Evolutionary conservation across 2,329 filamentous ascomycete species (phyloP).

Genomic region (Chrysosporium queenslandicum): DNA sequence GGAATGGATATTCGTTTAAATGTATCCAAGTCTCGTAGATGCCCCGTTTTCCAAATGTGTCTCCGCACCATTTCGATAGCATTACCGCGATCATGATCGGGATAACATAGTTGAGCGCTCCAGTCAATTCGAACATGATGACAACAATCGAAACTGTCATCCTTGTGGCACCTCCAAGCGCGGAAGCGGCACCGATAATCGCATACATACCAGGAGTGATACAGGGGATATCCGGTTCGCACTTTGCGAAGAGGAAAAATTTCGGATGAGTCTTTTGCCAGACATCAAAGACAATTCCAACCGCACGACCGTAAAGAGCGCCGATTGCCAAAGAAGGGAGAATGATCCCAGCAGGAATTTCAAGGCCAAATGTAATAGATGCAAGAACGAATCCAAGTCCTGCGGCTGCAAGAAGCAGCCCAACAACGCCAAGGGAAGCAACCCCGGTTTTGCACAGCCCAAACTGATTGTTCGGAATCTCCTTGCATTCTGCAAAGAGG

Average conservation of each 20-base stretch:
- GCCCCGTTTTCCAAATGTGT: constrained; percentile 81
- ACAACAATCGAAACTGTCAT: constrained; percentile 98
- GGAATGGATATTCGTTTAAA: constrained; percentile 87
- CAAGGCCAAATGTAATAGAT: constrained; percentile 80
- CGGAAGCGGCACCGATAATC: constrained; percentile 87
- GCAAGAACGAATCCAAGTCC: constrained; percentile 76
- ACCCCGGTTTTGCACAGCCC: constrained; percentile 82
- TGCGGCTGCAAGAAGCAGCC: constrained; percentile 72
- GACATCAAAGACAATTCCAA: constrained; percentile 82
- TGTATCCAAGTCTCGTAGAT: constrained; percentile 99
- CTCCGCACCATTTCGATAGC: constrained; percentile 96
- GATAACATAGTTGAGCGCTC: constrained; percentile 87
- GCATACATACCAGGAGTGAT: constrained; percentile 93
- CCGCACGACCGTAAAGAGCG: constrained; percentile 74
- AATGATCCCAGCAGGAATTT: constrained; percentile 91
- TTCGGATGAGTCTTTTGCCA: constrained; percentile 68
- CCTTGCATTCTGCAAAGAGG: constrained; percentile 82
- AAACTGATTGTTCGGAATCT: constrained; percentile 72
- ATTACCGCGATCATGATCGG: constrained; percentile 99
- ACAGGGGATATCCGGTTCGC: constrained; percentile 76
- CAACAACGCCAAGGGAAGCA: constrained; percentile 69
- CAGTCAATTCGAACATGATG: constrained; percentile 98
- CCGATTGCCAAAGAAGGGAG: constrained; percentile 94
- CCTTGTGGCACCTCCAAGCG: constrained; percentile 84
- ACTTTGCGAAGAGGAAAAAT: constrained; percentile 69